Evolutionary conservation across 805 yeast genomes (phyloP), one percentile per base, ranked within the genome.

Genomic region (Hanseniaspora valbyensis): DNA sequence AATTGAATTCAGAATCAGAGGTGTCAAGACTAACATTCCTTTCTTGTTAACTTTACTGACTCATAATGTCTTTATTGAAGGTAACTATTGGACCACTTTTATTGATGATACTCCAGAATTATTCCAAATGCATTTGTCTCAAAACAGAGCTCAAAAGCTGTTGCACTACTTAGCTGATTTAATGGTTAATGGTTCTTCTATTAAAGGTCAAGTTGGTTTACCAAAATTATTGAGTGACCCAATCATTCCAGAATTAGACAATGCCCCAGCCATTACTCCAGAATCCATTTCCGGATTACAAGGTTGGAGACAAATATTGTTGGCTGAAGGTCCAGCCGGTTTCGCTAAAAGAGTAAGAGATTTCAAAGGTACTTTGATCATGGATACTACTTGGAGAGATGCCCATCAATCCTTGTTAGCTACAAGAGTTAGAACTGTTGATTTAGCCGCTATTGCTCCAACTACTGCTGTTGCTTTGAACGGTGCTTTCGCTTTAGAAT

Each of bases 351-450:
- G 85, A 61, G 95, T 92, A 53, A 80, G 96, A 66, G 67, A 70
- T 16, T 80, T 78, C 69, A 71, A 85, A 50, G 98, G 98, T 61
- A 81, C 95, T 57, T 73, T 92, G 66, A 70, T 92, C 61, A 92
- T 94, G 86, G 99, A 92, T 68, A 92, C 99, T 50, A 92, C 99
- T 9, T 92, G 99, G 99, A 87, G 99, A 80, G 99, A 92, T 69
- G 98, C 98, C 33, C 98, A 92, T 70, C 99, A 92, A 74, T 89
- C 96, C 22, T 71, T 92, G 59, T 75, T 92, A 62, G 99, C 99
- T 9, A 92, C 99, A 38, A 83, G 98, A 70, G 94, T 92, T 34
- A 81, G 99, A 70, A 92, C 98, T 22, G 76, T 84, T 58, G 99
- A 92, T 68, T 72, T 92, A 62, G 71, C 82, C 48, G 83, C 88